Evolutionary conservation across 805 yeast genomes (phyloP).

Genomic region (Candida orba): DNA sequence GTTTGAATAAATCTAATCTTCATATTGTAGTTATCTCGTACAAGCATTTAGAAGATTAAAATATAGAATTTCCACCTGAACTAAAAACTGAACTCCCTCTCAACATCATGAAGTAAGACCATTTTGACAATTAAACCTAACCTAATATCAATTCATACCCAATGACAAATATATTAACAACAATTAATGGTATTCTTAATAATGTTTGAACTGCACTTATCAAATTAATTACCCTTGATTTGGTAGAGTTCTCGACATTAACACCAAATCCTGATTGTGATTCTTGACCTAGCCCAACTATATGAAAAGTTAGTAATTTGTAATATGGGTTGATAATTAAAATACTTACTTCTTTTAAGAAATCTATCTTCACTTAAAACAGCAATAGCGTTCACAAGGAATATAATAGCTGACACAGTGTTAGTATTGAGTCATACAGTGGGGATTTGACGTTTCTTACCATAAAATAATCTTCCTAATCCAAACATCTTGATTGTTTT

Average conservation of each 20-base stretch:
- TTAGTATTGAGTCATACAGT: neutral
- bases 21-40: no score
- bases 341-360: constrained; percentile 55
- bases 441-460: constrained; percentile 8
- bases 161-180: constrained; percentile 57
- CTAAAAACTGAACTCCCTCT: no score
- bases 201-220: constrained; percentile 72
- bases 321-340: neutral
- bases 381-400: constrained; percentile 68
- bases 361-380: constrained; percentile 77
- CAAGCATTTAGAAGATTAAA: no score
- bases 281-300: constrained; percentile 40
- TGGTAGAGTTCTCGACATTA: constrained; percentile 39
- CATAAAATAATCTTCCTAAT: constrained; percentile 51
- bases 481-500: constrained; percentile 43
- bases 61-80: no score
- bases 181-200: constrained; percentile 68
- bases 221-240: constrained; percentile 52
- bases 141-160: constrained; percentile 66
- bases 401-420: constrained; percentile 28
- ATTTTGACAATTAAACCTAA: constrained; percentile 20
- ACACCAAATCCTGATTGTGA: constrained; percentile 38
- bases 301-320: constrained; percentile 3
- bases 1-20: no score
- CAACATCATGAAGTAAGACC: no score